Conservation (phyloP, 495 filamentous ascomycete species). For the Penicillium atrosanguineum region DNA sequence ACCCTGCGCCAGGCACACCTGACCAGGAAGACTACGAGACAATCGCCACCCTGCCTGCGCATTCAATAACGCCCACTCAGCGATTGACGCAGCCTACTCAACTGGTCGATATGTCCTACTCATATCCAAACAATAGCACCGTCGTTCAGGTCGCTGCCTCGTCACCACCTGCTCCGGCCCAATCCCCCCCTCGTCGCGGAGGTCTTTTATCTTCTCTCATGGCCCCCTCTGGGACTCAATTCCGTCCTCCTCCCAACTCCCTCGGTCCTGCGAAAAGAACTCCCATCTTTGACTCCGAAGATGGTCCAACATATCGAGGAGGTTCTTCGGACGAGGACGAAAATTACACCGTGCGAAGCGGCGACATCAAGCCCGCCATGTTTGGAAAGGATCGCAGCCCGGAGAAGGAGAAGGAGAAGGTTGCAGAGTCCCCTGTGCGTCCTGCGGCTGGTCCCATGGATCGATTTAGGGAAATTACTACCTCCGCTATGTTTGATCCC, state of each 20-base stretch:
- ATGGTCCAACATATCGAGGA: slow-evolving; percentile 55
- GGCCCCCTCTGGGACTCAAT: slow-evolving; percentile 76
- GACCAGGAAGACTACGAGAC: slow-evolving; percentile 53
- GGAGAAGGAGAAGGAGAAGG: slow-evolving; percentile 41
- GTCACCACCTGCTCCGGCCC: slow-evolving; percentile 60
- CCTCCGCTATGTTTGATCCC: slow-evolving; percentile 47
- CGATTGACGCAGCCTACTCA: slow-evolving; percentile 72
- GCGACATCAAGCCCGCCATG: slow-evolving; percentile 70
- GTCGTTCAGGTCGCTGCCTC: slow-evolving; percentile 80
- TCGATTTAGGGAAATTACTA: slow-evolving; percentile 50
- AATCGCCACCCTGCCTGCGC: slow-evolving; percentile 56
- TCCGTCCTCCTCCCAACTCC: slow-evolving; percentile 51
- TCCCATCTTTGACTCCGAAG: slow-evolving; percentile 48
- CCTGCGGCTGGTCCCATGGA: slow-evolving; percentile 24
- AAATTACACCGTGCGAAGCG: slow-evolving; percentile 34
- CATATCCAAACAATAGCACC: slow-evolving; percentile 32
- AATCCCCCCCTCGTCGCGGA: slow-evolving; percentile 45
- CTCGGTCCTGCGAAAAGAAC: slow-evolving; percentile 34
- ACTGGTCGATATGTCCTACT: slow-evolving; percentile 45
- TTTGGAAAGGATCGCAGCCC: slow-evolving; percentile 48
- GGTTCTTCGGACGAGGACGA: slow-evolving; percentile 58
- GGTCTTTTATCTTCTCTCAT: slow-evolving; percentile 58
- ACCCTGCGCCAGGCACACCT: slow-evolving; percentile 35
- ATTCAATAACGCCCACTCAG: slow-evolving; percentile 38
- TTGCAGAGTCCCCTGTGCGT: slow-evolving; percentile 36